Percentiles rank a stretch among this genome's conserved stretches.
Evolutionary conservation across 1,139 yeast genomes (phyloP).

Genomic region (Spathaspora jeffriesii): DNA sequence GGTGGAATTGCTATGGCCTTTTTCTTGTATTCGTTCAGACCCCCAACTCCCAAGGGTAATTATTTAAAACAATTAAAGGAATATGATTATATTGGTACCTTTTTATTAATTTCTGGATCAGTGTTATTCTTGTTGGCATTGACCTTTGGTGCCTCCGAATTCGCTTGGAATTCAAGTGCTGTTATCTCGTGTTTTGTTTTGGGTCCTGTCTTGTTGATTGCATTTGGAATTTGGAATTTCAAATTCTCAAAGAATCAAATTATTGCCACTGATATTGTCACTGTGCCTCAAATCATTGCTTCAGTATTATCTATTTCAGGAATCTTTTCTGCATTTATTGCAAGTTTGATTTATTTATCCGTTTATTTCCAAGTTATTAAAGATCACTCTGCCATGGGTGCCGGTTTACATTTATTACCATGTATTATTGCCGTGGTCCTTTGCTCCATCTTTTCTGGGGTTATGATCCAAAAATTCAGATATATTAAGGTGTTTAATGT

Average conservation of each 20-base stretch:
- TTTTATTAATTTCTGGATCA: conserved; percentile 45
- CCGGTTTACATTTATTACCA: conserved; percentile 41
- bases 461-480: conserved; percentile 27
- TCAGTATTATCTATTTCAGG: conserved; percentile 22
- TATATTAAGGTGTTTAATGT: conserved; percentile 32
- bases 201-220: conserved; percentile 32
- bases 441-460: conserved; percentile 28
- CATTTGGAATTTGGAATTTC: conserved; percentile 28
- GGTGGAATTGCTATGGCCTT: conserved; percentile 32
- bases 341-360: conserved; percentile 25
- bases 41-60: conserved; percentile 28
- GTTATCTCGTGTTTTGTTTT: conserved; percentile 47
- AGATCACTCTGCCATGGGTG: conserved; percentile 31
- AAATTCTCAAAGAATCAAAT: conserved; percentile 25
- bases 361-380: conserved; percentile 41
- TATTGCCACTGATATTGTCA: conserved; percentile 26
- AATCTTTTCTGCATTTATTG: conserved; percentile 25
- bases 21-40: conserved; percentile 28
- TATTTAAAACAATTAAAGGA: conserved; percentile 31
- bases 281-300: conserved; percentile 23
- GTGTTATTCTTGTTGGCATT: conserved; percentile 42
- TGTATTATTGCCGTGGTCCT: conserved; percentile 34
- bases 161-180: conserved; percentile 49
- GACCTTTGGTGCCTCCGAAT: conserved; percentile 47
- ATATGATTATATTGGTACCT: conserved; percentile 52